Evolutionary conservation across 371 early-diverging fungal genomes (phyloP).

Genomic region (Batkoa obscura): DNA sequence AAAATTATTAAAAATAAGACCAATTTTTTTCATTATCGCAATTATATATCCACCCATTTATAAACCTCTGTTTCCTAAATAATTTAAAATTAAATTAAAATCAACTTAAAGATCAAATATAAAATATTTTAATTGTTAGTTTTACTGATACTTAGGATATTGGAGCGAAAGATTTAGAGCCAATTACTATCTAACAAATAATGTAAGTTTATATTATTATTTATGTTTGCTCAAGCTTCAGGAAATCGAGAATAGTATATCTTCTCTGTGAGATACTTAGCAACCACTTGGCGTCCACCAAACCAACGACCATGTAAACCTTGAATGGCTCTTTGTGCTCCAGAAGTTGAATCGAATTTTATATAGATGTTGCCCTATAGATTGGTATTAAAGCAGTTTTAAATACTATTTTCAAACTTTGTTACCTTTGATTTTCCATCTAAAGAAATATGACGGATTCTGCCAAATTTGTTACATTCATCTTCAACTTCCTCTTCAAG

Average conservation of each 20-base stretch:
- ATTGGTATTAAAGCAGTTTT: not conserved
- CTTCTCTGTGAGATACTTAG: slow-evolving; percentile 46
- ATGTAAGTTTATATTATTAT: no score
- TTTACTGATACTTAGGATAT: no score
- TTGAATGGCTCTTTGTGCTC: slow-evolving; percentile 43
- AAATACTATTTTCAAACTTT: slow-evolving; percentile 7
- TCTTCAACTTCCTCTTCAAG: slow-evolving; percentile 66
- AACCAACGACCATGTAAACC: slow-evolving; percentile 60
- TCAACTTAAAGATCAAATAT: no score
- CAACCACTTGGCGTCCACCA: slow-evolving; percentile 55
- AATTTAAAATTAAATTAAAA: no score
- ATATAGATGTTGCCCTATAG: slow-evolving; percentile 21
- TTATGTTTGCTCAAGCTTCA: slow-evolving; percentile 9
- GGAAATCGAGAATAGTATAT: slow-evolving; percentile 46
- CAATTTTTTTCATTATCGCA: no score
- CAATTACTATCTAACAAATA: no score
- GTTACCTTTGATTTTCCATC: slow-evolving; percentile 38
- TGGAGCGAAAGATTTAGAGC: no score
- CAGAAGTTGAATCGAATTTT: slow-evolving; percentile 44
- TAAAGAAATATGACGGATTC: slow-evolving; percentile 51
- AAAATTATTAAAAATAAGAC: no score
- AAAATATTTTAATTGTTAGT: no score
- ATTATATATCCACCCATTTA: no score
- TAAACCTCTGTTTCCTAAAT: no score
- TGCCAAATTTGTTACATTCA: slow-evolving; percentile 70